phyloP scores from a whole-genome alignment of 176 grass and related monocot species.

The Avena eriantha region DNA sequence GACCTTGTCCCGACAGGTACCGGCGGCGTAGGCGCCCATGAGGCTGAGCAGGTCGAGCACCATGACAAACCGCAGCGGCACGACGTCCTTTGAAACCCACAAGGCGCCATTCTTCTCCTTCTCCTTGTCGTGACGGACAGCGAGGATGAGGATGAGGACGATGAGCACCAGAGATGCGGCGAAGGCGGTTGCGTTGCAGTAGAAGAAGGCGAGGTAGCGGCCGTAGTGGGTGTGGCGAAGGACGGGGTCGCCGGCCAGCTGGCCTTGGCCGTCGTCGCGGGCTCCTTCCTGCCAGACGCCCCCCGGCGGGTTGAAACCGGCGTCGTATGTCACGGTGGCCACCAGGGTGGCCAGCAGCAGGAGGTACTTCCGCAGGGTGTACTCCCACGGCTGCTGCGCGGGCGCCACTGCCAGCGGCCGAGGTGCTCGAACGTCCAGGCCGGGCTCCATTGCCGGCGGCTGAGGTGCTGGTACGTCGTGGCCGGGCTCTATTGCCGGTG shows the following conservation, averaged over 20 bases:
- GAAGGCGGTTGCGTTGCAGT: slow-evolving; percentile 42
- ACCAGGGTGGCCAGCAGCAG: slow-evolving; percentile 43
- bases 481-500: background rate
- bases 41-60: slow-evolving; percentile 39
- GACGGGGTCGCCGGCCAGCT: slow-evolving; percentile 26
- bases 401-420: background rate
- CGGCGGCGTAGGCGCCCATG: background rate
- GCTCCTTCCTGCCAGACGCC: slow-evolving; percentile 24
- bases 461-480: too few relatives aligned
- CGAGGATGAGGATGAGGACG: slow-evolving; percentile 30
- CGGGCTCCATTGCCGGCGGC: too few relatives aligned
- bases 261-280: background rate
- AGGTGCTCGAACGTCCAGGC: too few relatives aligned
- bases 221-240: background rate
- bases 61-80: background rate
- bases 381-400: background rate
- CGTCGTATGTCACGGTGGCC: slow-evolving; percentile 36
- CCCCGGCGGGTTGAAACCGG: slow-evolving; percentile 26
- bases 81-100: background rate
- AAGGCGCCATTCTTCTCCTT: background rate
- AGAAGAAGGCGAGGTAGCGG: slow-evolving; percentile 43
- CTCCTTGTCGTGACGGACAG: slow-evolving; percentile 23
- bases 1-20: background rate
- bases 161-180: slow-evolving; percentile 30
- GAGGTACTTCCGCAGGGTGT: slow-evolving; percentile 41